Percentiles rank a stretch among this genome's conserved stretches.
phyloP scores from a whole-genome alignment of 2,329 filamentous ascomycete species.

The Leptoxyphium fumago region DNA sequence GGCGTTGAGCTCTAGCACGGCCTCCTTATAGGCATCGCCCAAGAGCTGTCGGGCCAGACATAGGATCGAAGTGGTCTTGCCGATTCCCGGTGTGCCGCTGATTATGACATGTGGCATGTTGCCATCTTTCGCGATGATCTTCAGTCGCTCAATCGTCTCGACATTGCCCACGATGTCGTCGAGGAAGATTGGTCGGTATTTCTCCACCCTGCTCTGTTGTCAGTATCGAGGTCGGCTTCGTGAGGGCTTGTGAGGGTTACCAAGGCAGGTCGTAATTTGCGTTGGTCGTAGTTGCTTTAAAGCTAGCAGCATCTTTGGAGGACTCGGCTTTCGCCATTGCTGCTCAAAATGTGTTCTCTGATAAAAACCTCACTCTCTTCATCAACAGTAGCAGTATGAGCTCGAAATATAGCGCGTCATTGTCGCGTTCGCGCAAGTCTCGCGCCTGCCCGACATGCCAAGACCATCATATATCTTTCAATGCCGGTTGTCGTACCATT shows the following conservation, averaged over 20 bases:
- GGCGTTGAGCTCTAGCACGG: slow-evolving; percentile 88
- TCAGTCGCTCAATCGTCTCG: slow-evolving; percentile 90
- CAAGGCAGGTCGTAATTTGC: slow-evolving; percentile 65
- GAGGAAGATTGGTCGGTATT: slow-evolving; percentile 87
- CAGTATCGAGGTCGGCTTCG: slow-evolving; percentile 1
- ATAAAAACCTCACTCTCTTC: not conserved
- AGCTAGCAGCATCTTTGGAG: slow-evolving; percentile 29
- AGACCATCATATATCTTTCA: no score
- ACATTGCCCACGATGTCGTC: slow-evolving; percentile 97
- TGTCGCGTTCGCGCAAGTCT: not conserved
- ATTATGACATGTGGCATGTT: slow-evolving; percentile 99
- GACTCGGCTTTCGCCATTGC: slow-evolving; percentile 35
- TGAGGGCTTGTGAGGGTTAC: slow-evolving; percentile 30
- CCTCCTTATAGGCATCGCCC: slow-evolving; percentile 91
- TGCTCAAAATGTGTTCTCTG: not conserved
- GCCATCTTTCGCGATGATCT: slow-evolving; percentile 95
- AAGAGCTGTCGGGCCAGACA: slow-evolving; percentile 85
- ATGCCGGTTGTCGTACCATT: no score
- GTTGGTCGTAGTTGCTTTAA: slow-evolving; percentile 25
- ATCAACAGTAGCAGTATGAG: not conserved
- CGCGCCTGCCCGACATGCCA: no score
- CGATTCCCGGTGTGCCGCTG: slow-evolving; percentile 97
- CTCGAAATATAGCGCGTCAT: not conserved
- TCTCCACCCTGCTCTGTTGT: slow-evolving; percentile 64
- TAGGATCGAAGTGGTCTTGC: slow-evolving; percentile 91